Evolutionary conservation across 768 basidiomycete genomes (phyloP), one percentile per base, ranked within the genome.

Genomic region (Termitomyces sp.): DNA sequence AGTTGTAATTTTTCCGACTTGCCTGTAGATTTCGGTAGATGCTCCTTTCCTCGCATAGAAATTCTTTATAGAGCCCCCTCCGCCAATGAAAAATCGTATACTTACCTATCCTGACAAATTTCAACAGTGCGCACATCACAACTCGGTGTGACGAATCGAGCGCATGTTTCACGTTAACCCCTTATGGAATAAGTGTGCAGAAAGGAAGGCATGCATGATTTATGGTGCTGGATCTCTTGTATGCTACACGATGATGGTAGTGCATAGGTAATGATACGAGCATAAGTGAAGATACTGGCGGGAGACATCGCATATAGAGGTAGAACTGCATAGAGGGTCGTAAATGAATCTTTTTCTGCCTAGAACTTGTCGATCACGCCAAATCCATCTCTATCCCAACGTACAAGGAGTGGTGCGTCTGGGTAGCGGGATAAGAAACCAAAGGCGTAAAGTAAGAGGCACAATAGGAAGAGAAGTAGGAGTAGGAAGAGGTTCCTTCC

Each of bases 291-390:
- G 40, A 34, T 50, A 61, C 46, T 51, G 26, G 24, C 55, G 39
- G 42, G 45, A 57, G 46, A 46, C 52, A 52, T 40, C 45, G 30
- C 60, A 61, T 61, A 45, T 14, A 26, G 27, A 36, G 16, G 32
- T 12, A 9, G 14, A 13, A 27, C 27, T 37, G 2, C 50, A 51
- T 37, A 51, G 10, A 27, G 22, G 30, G 34, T 39, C n/a, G 12
- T 39, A 24, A 40, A 13, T 20, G 18, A 5, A 27, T 39, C n/a
- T 20, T 39, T 16, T 26, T 39, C 12, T 40, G 12, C 6, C 18
- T 52, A 52, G 6, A 20, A 52, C n/a, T 40, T 40, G n/a, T 13
- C 10, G 10, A 51, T 51, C 6, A 12, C 6, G 10, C 27, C 37
- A 14, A 39, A 52, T 27, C 26, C 6, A 20, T n/a, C 3, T 30